These are phyloP conservation scores for Penicillium nucicola DNA, from an alignment of 495 filamentous ascomycete species.

Conservation along the genomic window DNA sequence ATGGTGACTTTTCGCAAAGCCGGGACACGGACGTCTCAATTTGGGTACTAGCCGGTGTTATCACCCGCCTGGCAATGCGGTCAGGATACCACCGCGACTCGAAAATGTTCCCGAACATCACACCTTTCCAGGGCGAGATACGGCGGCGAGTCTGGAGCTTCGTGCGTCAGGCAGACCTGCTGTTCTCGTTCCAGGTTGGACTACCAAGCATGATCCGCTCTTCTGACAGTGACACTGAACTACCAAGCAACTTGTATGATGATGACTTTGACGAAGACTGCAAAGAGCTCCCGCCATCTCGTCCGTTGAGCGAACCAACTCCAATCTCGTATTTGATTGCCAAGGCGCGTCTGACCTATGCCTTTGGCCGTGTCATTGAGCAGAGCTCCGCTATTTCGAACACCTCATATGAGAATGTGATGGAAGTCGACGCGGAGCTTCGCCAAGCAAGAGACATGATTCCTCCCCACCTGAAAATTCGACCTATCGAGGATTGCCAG, in stretches of 20 bases:
- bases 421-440: slow-evolving; percentile 75
- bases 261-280: slow-evolving; percentile 85
- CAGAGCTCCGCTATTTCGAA: slow-evolving; percentile 41
- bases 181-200: slow-evolving; percentile 89
- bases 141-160: slow-evolving; percentile 85
- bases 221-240: slow-evolving; percentile 77
- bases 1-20: slow-evolving; percentile 73
- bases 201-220: slow-evolving; percentile 85
- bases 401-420: slow-evolving; percentile 76
- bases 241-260: slow-evolving; percentile 90
- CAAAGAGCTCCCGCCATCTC: slow-evolving; percentile 69
- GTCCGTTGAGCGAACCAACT: slow-evolving; percentile 74
- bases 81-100: slow-evolving; percentile 97
- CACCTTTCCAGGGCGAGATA: slow-evolving; percentile 89
- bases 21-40: slow-evolving; percentile 78
- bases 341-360: slow-evolving; percentile 64
- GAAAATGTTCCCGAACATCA: slow-evolving; percentile 76
- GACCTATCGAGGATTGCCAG: slow-evolving; percentile 71
- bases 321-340: slow-evolving; percentile 85
- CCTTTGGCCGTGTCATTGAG: slow-evolving; percentile 60
- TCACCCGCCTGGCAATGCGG: slow-evolving; percentile 81
- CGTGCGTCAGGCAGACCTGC: slow-evolving; percentile 73
- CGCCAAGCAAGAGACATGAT: slow-evolving; percentile 67
- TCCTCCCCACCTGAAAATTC: slow-evolving; percentile 74
- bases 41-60: slow-evolving; percentile 77